Base-by-base conservation (phyloP, 202 grass and related monocot genomes). In the Hordeum pubiflorum region DNA sequence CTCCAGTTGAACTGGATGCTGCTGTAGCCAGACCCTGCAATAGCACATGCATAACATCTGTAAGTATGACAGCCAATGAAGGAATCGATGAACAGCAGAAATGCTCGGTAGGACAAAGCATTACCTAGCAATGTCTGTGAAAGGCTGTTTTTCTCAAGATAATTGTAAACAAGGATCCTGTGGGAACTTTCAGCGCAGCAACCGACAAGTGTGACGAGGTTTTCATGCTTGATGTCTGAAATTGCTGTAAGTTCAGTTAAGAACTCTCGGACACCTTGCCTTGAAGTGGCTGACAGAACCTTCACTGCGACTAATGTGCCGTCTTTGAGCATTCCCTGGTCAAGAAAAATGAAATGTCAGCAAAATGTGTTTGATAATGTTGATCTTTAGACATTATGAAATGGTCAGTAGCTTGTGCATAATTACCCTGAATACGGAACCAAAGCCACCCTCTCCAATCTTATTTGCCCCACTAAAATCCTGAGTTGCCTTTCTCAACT, bases 391-490 rank as follows among this genome's bases (percentile, higher is more conserved):
- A 39, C 20, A 27, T 0, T n/a, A 69, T 61, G 1, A 32, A 33
- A 22, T 24, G 27, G 26, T 17, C 27, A 74, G 32, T 17, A 63
- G 12, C 27, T 17, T 12, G 18, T 56, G 69, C 36, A 50, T 72
- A 73, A 8, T 87, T 92, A 97, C 94, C 88, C 89, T 89, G 81
- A 91, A 94, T 13, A 97, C 94, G 36, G 90, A 88, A 82, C 91
- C 94, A 23, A 97, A 97, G 82, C 94, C 94, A n/a, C 94, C 94
- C 83, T 94, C 94, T 41, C 94, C 94, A 78, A 97, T 89, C 79
- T 94, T 97, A 26, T 97, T 97, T 68, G 83, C 75, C 23, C 40
- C 65, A 52, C 86, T 89, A 50, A 97, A 97, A 78, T 79, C 70
- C 37, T 73, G 79, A 10, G 94, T 92, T 11, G 91, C 91, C 60